Conservation (phyloP, 176 grass and related monocot genomes). For the Musa troglodytarum region DNA sequence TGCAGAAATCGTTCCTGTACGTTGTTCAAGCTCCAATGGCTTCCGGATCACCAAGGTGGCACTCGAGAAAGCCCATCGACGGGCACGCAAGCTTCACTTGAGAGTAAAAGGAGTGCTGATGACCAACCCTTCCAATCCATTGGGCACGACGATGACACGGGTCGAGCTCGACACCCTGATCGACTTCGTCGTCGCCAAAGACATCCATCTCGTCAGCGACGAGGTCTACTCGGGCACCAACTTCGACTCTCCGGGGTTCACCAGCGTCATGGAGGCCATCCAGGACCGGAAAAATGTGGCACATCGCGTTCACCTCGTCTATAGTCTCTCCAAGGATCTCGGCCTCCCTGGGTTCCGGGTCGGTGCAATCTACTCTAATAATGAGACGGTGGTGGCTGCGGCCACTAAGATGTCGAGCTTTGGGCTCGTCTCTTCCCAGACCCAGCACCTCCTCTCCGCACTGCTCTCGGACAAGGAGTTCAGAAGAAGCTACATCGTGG, state of each 20-base stretch:
- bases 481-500: neutral
- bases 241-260: neutral
- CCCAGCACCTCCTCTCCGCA: neutral
- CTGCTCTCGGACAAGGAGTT: neutral
- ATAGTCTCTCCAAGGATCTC: neutral
- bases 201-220: neutral
- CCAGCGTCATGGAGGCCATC: neutral
- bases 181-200: neutral
- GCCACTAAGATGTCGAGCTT: constrained; percentile 1
- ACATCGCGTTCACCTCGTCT: neutral
- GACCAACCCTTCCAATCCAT: neutral
- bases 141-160: neutral
- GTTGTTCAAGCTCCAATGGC: neutral
- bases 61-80: neutral
- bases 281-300: neutral
- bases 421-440: neutral
- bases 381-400: neutral
- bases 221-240: neutral
- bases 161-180: neutral
- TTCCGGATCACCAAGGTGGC: neutral
- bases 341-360: neutral
- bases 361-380: neutral
- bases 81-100: neutral
- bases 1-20: neutral
- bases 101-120: neutral